Evolutionary conservation across 176 grass and related monocot species (phyloP).

Genomic region (Oryza brachyantha): DNA sequence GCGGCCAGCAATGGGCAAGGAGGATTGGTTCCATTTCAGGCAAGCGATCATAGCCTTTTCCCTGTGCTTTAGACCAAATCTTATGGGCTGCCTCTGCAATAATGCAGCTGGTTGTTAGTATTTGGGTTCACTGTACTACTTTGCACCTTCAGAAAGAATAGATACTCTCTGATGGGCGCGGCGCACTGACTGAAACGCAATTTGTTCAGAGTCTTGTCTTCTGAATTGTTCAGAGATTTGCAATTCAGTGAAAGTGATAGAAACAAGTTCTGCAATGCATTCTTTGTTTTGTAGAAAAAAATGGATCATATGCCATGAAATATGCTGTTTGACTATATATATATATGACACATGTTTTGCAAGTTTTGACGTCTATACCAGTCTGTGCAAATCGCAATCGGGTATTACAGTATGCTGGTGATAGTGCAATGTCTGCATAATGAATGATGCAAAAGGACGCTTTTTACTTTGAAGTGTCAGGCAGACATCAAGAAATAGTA

Average conservation of each 20-base stretch:
- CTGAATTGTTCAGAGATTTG: not conserved
- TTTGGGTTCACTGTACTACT: constrained; percentile 25
- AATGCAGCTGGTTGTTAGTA: constrained; percentile 5
- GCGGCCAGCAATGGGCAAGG: not conserved
- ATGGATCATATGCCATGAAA: not conserved
- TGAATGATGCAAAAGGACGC: not conserved
- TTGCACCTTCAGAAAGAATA: constrained; percentile 1
- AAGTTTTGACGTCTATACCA: not conserved
- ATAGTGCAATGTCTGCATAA: not conserved
- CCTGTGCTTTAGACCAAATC: constrained; percentile 34
- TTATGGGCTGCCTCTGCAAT: constrained; percentile 11
- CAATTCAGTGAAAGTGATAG: not conserved
- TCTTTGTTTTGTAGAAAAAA: not conserved
- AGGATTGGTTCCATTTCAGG: constrained; percentile 29
- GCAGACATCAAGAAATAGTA: not conserved
- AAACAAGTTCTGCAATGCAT: not conserved
- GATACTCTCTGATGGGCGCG: not conserved
- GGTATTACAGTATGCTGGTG: not conserved
- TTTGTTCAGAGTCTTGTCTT: not conserved
- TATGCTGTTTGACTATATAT: not conserved
- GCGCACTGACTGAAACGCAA: not conserved
- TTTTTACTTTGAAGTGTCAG: not conserved
- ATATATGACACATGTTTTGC: not conserved
- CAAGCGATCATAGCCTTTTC: constrained; percentile 13
- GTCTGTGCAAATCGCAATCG: not conserved